Conservation (phyloP, 257 asterid genomes). For the Jacaranda copaia region DNA sequence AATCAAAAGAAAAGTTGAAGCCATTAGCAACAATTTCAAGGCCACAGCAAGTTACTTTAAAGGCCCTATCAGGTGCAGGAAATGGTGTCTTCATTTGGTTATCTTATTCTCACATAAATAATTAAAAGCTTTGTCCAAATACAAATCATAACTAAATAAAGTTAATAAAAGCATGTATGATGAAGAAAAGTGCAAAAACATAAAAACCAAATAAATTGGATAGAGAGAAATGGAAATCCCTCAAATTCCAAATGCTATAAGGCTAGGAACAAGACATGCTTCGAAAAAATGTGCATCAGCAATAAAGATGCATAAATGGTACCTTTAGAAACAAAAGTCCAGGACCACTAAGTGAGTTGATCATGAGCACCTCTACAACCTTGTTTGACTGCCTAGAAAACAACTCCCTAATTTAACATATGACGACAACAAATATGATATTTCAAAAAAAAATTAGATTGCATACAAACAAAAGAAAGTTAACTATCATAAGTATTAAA, state of each 20-base stretch:
- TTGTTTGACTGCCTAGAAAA: constrained; percentile 37
- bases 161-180: neutral
- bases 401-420: constrained; percentile 10
- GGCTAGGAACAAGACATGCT: too few species aligned
- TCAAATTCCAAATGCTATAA: neutral
- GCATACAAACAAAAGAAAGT: neutral
- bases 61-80: too few species aligned
- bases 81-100: too few species aligned
- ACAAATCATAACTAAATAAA: neutral
- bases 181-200: neutral
- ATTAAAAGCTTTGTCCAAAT: neutral
- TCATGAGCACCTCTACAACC: constrained; percentile 47
- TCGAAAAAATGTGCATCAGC: neutral
- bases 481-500: too few species aligned
- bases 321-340: constrained; percentile 49
- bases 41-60: too few species aligned
- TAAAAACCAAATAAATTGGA: neutral
- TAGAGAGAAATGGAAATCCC: neutral
- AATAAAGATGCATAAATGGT: neutral
- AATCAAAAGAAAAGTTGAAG: neutral
- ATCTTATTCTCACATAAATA: too few species aligned
- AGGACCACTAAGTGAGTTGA: constrained; percentile 47
- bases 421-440: neutral
- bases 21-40: too few species aligned
- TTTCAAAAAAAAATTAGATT: neutral